Evolutionary conservation across 139 green algal species (phyloP).

Genomic region (Picochlorum sp.): DNA sequence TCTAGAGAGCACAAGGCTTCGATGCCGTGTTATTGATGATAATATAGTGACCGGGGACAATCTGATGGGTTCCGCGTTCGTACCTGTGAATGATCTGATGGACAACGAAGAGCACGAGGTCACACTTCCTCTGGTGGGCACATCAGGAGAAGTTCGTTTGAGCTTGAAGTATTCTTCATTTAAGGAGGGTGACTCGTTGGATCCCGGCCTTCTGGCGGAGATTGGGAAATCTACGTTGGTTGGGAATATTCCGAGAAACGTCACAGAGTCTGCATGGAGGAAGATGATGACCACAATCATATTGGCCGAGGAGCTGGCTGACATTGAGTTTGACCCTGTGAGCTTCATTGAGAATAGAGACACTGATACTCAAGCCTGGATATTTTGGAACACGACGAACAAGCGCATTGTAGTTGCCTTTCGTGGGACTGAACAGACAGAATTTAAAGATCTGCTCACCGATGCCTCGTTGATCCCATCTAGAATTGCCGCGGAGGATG

Average conservation of each 20-base stretch:
- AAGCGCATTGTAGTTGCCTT: constrained; percentile 57
- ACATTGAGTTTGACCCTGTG: constrained; percentile 41
- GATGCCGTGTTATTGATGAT: constrained; percentile 11
- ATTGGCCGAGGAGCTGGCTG: constrained; percentile 21
- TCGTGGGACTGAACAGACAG: constrained; percentile 71
- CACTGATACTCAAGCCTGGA: constrained; percentile 56
- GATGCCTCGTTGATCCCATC: constrained; percentile 59
- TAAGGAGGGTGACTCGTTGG: neutral
- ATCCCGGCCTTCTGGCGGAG: neutral
- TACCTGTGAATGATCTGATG: constrained; percentile 2
- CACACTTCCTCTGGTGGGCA: neutral
- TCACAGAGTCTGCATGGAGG: constrained; percentile 24
- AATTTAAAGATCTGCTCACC: constrained; percentile 67
- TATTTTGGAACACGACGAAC: constrained; percentile 38
- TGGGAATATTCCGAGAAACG: neutral
- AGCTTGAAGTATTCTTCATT: constrained; percentile 3
- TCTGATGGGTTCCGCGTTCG: neutral
- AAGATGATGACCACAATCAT: constrained; percentile 20
- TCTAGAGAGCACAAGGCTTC: neutral
- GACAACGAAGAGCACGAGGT: constrained; percentile 1
- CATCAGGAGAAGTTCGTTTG: neutral
- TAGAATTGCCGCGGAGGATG: constrained; percentile 40
- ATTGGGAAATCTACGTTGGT: constrained; percentile 16
- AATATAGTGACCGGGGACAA: constrained; percentile 8
- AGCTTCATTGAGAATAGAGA: constrained; percentile 55